Evolutionary conservation across 2,329 filamentous ascomycete species (phyloP).

Genomic region (Hysterium pulicare): DNA sequence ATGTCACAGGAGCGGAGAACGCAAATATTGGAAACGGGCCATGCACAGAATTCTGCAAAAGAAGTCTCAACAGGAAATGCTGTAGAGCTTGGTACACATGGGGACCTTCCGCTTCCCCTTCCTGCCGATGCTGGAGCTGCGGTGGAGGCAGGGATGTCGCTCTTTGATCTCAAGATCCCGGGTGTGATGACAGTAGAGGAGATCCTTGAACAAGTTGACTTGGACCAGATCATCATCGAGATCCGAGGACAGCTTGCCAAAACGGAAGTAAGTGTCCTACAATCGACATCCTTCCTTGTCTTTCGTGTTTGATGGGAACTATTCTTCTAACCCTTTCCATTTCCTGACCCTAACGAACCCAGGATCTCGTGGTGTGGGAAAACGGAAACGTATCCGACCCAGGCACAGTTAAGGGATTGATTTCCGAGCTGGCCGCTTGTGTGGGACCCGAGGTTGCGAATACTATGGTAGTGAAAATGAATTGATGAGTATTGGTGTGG

Average conservation of each 20-base stretch:
- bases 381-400: conserved; percentile 49
- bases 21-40: neutral
- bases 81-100: conserved; percentile 3
- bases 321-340: conserved; percentile 40
- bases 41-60: too few relatives aligned
- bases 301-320: neutral
- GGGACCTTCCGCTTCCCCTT: conserved; percentile 23
- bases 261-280: conserved; percentile 28
- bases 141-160: conserved; percentile 35
- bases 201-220: conserved; percentile 50
- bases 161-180: conserved; percentile 64
- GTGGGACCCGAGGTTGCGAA: conserved; percentile 59
- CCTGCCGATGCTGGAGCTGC: conserved; percentile 34
- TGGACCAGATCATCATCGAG: conserved; percentile 58
- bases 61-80: conserved; percentile 1
- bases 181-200: conserved; percentile 58
- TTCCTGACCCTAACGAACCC: conserved; percentile 24
- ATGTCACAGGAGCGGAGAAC: conserved; percentile 32
- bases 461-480: conserved; percentile 59
- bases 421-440: conserved; percentile 66
- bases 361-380: conserved; percentile 61
- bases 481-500: too few relatives aligned
- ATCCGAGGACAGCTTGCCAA: conserved; percentile 37
- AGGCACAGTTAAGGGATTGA: conserved; percentile 55
- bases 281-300: neutral